phyloP scores from a whole-genome alignment of 768 basidiomycete genomes.

The Amanita inopinata region DNA sequence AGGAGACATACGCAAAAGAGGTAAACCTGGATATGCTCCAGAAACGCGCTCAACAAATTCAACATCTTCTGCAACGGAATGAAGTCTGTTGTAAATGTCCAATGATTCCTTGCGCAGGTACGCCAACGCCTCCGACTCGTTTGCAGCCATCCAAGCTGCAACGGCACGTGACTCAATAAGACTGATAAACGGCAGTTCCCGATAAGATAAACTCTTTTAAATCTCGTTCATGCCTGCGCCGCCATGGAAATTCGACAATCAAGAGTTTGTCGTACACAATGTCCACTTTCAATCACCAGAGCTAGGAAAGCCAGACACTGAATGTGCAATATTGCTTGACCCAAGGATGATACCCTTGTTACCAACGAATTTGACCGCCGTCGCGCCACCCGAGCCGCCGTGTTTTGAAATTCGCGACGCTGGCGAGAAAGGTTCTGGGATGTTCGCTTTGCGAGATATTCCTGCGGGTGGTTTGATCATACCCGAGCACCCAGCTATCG shows the following conservation, averaged over 20 bases:
- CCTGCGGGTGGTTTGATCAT: slow-evolving; percentile 24
- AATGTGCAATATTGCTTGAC: slow-evolving; percentile 9
- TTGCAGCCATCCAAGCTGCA: too few species aligned
- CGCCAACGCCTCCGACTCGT: slow-evolving; percentile 25
- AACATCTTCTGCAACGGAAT: slow-evolving; percentile 76
- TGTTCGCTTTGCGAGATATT: slow-evolving; percentile 27
- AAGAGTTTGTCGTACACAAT: slow-evolving; percentile 8
- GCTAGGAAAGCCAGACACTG: not conserved
- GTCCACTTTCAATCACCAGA: slow-evolving; percentile 1
- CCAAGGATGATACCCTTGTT: slow-evolving; percentile 5
- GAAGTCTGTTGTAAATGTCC: slow-evolving; percentile 80
- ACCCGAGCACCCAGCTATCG: slow-evolving; percentile 30
- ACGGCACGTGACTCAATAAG: not conserved
- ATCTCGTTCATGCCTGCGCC: not conserved
- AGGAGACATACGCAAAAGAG: slow-evolving; percentile 39
- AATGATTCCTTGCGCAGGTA: slow-evolving; percentile 58
- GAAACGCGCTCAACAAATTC: slow-evolving; percentile 53
- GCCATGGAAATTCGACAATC: slow-evolving; percentile 6
- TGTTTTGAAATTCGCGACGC: slow-evolving; percentile 19
- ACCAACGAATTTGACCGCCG: not conserved
- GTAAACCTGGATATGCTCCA: slow-evolving; percentile 30
- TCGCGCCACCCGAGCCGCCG: slow-evolving; percentile 6
- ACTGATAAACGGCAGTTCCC: not conserved
- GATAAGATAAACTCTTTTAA: too few species aligned
- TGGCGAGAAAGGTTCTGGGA: slow-evolving; percentile 23